Base-by-base conservation (phyloP, 2,329 filamentous ascomycete genomes). In the Fusarium sp. region DNA sequence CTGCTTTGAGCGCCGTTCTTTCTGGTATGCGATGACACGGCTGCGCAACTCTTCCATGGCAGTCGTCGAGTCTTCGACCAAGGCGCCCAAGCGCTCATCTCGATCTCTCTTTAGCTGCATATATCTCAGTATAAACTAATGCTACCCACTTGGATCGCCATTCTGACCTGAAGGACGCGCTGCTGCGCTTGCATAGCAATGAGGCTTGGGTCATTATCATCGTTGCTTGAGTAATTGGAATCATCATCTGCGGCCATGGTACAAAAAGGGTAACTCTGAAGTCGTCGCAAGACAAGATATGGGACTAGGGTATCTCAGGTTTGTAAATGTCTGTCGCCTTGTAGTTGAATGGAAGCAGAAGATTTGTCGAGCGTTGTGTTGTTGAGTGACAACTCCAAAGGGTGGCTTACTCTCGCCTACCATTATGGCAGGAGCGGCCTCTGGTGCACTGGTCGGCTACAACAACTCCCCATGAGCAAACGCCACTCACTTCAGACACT, bases 101-200 rank as follows among this genome's bases (percentile, higher is more conserved):
- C 80, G 78, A 40, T 80, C 72, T 20, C 66, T 79, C 40, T 79
- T 81, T 9, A 83, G 62, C 81, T 83, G 16, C 2, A 16, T 11
- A 4, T 10, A n/a, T 11, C 7, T 78, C 2, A 72, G 36, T 10
- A 10, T 53, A 27, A 5, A 17, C 8, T 1, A 6, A 36, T 5
- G 2, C 6, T 17, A 5, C 11, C 8, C 7, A 17, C n/a, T 4
- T 4, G 16, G 3, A 10, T 38, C 33, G 33, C 10, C 17, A 9
- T 7, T 29, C 61, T 56, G 17, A 79, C 81, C 71, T 78, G 69
- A 2, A 70, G 33, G 29, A 82, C 76, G 7, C 77, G 77, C n/a
- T 77, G 71, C 24, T 82, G 79, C 3, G 76, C 73, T 57, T 76
- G 69, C 14, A 79, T 51, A 2, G 78, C 72, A n/a, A 75, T 44